Evolutionary conservation across 768 basidiomycete genomes (phyloP), one percentile per base, ranked within the genome.

Genomic region (Psilocybe sp.): DNA sequence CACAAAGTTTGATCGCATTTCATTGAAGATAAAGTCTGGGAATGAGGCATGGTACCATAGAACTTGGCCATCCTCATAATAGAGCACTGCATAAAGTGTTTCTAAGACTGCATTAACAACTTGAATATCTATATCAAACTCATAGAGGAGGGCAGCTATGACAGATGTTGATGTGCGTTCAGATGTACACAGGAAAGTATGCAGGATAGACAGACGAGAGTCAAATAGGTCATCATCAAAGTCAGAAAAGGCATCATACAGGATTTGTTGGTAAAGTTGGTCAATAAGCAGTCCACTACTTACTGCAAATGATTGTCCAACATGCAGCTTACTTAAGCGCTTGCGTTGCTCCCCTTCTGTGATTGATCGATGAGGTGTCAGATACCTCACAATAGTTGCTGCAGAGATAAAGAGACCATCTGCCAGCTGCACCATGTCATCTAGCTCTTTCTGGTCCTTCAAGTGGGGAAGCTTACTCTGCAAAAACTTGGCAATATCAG

Each of bases 41-140:
- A 59, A 60, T 10, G 58, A 61, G 16, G 57, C 46, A 39, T 64
- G 59, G 40, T 60, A 60, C 49, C 47, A 64, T 16, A 56, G 51
- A 10, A 61, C 39, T 1, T 20, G 46, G 4, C 23, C 18, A 8
- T 57, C 46, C 51, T 56, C 49, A 2, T 32, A 42, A 13, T 64
- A 62, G 12, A 64, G 60, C 12, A 61, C 57, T 16, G 60, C 52
- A 44, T 60, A 47, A 19, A 63, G 60, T 4, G 43, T 38, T 9
- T 28, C 12, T 13, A 60, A 31, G 40, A 62, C 40, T 20, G 46
- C 11, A 12, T n/a, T 41, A 12, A 48, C 54, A 12, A 44, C 28
- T 4, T 28, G 4, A 28, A 28, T 7, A 28, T 28, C 23, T 7
- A 28, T 7, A 38, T 38, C 37, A 5, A 31, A 9, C 16, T 52